Base-by-base conservation (phyloP, 148 eudicot genomes). In the Chenopodium quinoa region DNA sequence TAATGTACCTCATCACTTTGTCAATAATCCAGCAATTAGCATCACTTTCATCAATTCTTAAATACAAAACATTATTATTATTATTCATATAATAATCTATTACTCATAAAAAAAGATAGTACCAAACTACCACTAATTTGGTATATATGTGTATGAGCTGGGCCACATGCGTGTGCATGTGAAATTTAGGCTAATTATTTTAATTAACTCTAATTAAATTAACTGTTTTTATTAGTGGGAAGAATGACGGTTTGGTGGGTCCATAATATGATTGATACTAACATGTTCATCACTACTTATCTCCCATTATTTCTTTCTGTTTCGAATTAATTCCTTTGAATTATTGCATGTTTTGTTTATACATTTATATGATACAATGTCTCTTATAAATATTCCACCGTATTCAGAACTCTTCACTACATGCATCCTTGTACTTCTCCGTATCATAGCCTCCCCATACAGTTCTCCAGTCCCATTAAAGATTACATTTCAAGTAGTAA, bases 81-180 rank as follows among this genome's bases (percentile, higher is more conserved):
- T 37, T 37, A 37, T 37, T 37, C 7, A 37, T 6, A 37, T 37
- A 37, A 37, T 37, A 37, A 37, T 37, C 0, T 37, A 37, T 37
- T 37, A 37, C 44, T 37, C 4, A 56, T 14, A 7, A 12, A 66
- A 50, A 27, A 4, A 31, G 62, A 25, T 64, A 44, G 20, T 56
- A 56, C 62, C 11, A 14, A 14, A 29, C 13, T 71, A 8, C 47
- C 73, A 71, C 82, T 69, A 67, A 40, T 80, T 75, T 52, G 8
- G 65, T 23, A 23, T 23, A 23, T 68, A 67, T 44, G 60, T 79
- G 44, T 22, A 69, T 84, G 83, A 84, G 78, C 32, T 80, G 80
- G 83, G 34, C 56, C 83, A 76, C 86, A 84, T 80, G 86, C 76
- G 83, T 80, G 78, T 5, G 73, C 86, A 84, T 84, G 86, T 84